Evolutionary conservation across 495 filamentous ascomycete genomes (phyloP).

Genomic region (Aspergillus homomorphus): DNA sequence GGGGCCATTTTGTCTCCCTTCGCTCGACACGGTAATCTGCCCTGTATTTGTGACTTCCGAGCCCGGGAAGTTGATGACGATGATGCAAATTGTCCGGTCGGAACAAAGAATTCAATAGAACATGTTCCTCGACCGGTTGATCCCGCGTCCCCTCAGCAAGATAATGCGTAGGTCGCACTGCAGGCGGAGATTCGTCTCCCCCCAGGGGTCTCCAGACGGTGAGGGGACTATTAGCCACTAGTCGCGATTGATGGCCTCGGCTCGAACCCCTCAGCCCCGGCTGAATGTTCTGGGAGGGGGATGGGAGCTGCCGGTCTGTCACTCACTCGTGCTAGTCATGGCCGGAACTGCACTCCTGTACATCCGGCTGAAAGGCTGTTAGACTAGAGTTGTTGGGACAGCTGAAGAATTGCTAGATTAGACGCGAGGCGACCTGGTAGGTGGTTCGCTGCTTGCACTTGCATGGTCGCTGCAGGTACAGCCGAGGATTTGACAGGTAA

Average conservation of each 20-base stretch:
- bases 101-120: not conserved
- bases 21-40: no score
- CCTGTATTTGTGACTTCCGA: not conserved
- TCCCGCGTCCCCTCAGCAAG: not conserved
- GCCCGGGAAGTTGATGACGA: not conserved
- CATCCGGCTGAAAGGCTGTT: not conserved
- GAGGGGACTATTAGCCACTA: not conserved
- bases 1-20: not conserved
- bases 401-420: not conserved
- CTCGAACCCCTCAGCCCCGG: not conserved
- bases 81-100: not conserved
- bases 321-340: not conserved
- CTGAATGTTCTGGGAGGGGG: not conserved
- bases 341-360: not conserved
- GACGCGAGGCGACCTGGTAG: slow-evolving; percentile 1
- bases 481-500: slow-evolving; percentile 9
- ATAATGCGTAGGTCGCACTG: not conserved
- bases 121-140: not conserved
- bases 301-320: no score
- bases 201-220: not conserved
- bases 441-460: slow-evolving; percentile 12
- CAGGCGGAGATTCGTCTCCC: not conserved
- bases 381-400: not conserved
- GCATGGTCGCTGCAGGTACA: slow-evolving; percentile 24
- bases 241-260: not conserved